Evolutionary conservation across 495 filamentous ascomycete species (phyloP).

Genomic region (Aspergillus cavernicola): DNA sequence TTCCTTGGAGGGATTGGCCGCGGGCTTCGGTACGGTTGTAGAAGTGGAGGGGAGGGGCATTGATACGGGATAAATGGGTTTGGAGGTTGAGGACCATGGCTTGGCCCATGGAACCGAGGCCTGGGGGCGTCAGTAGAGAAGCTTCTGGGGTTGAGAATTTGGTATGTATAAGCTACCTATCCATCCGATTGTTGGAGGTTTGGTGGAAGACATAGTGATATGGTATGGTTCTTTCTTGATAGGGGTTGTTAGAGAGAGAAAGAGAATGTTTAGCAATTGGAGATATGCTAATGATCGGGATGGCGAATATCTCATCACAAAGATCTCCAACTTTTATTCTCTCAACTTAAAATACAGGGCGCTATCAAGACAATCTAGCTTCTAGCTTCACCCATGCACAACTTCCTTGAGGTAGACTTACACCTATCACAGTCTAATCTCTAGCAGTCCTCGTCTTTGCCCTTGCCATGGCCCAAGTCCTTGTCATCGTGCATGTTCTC

Average conservation of each 20-base stretch:
- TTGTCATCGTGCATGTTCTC: background rate
- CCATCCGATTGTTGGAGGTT: background rate
- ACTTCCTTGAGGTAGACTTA: too few species aligned
- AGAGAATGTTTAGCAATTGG: too few species aligned
- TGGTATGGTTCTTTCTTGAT: too few species aligned
- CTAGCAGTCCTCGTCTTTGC: background rate
- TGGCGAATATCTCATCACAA: too few species aligned
- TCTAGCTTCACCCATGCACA: too few species aligned
- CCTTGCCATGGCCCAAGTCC: background rate
- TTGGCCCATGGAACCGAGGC: conserved; percentile 41
- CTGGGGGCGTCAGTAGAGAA: conserved; percentile 5
- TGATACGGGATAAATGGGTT: conserved; percentile 22
- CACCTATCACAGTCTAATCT: background rate
- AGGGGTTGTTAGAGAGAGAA: too few species aligned
- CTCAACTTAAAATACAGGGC: too few species aligned
- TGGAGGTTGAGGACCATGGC: conserved; percentile 43
- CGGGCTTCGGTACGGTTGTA: conserved; percentile 34
- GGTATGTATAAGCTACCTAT: background rate
- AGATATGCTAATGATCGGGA: too few species aligned
- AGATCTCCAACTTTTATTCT: too few species aligned
- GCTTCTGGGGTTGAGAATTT: too few species aligned
- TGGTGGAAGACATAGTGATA: background rate
- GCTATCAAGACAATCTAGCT: too few species aligned
- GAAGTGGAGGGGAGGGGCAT: conserved; percentile 22
- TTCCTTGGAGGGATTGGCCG: conserved; percentile 23